Base-by-base conservation (phyloP, 148 eudicot species). In the Vaccinium macrocarpon region DNA sequence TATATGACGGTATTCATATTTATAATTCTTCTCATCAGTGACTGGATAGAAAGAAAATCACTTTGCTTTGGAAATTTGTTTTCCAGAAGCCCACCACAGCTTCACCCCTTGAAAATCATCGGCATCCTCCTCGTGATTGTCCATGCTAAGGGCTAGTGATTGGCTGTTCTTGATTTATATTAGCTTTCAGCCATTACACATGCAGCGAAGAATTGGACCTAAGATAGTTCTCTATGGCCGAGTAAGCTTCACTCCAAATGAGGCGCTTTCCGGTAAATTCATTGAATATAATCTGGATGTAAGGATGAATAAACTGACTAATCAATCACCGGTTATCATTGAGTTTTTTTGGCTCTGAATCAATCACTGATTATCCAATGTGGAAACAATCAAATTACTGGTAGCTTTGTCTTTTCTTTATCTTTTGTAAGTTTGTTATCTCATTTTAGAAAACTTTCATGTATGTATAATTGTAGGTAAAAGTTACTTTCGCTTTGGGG, bases 111-210 rank as follows among this genome's bases (percentile, higher is more conserved):
- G 9, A 1, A 80, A 90, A 12, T 78, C 84, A 61, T 91, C 92
- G 35, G 61, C 32, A 27, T 89, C 84, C 61, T 89, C 92, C 74
- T 91, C 89, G 66, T 89, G 52, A 13, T 91, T 89, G 1, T 88
- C 92, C 85, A 91, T 83, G 48, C 90, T 89, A 10, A 91, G 85
- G 4, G 86, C 55, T 12, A 91, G 76, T 6, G 90, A 78, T 64
- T 88, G 78, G 12, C 85, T 66, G 48, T 86, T 87, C 66, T 29
- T 81, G 15, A 84, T 42, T n/a, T 70, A 86, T 75, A 46, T 91
- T 87, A 1, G 90, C 91, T 75, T 86, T 91, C 78, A 91, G 84
- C 25, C 89, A 57, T 70, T 71, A 83, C 1, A 90, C 92, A 13
- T 81, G 75, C 23, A 27, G 82, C 2, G 87, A 70, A 1, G 90